phyloP scores from a whole-genome alignment of 495 filamentous ascomycete species.

The Parathielavia hyrcaniae region DNA sequence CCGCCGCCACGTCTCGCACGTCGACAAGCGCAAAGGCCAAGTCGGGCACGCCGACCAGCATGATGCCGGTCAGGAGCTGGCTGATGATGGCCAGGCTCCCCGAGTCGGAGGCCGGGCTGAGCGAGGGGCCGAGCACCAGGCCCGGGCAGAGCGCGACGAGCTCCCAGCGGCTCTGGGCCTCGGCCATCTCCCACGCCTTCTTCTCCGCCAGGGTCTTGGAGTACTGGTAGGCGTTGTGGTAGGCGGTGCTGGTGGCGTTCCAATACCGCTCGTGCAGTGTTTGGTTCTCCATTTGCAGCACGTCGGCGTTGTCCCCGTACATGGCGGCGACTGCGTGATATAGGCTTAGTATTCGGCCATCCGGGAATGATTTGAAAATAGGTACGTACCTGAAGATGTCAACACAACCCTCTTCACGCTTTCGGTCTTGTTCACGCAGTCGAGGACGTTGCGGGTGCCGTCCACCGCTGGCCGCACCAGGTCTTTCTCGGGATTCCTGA shows the following conservation, averaged over 20 bases:
- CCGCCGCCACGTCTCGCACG: neutral
- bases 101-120: neutral
- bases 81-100: neutral
- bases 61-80: neutral
- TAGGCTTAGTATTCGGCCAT: no score
- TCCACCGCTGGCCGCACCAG: neutral
- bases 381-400: neutral
- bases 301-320: neutral
- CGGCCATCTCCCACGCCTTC: neutral
- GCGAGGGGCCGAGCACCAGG: neutral
- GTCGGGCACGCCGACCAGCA: neutral
- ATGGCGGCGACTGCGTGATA: neutral
- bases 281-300: neutral
- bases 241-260: neutral
- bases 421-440: neutral
- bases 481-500: neutral
- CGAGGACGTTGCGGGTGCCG: neutral
- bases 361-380: neutral
- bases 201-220: neutral
- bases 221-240: neutral
- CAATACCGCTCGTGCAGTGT: neutral
- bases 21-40: neutral
- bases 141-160: neutral
- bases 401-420: neutral
- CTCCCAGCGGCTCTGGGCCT: neutral